These are phyloP conservation scores for Didymella pinodella DNA, from an alignment of 2,329 filamentous ascomycete genomes.

Conservation along the genomic window DNA sequence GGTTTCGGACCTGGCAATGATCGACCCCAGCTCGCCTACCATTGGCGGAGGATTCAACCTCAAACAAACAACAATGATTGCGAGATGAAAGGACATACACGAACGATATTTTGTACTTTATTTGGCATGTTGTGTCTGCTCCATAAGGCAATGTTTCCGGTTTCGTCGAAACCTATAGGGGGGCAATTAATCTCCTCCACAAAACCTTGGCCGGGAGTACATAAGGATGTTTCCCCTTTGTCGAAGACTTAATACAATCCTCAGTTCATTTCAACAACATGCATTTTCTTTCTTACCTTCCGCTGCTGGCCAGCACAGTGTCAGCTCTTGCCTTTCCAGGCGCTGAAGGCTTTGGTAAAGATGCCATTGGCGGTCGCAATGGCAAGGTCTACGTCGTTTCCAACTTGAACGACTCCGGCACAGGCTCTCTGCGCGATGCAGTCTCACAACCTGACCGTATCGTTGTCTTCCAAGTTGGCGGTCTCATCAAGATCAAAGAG, in stretches of 20 bases:
- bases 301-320: conserved; percentile 28
- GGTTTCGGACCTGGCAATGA: conserved; percentile 16
- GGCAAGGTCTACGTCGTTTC: conserved; percentile 60
- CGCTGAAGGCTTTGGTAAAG: conserved; percentile 60
- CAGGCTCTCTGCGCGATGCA: conserved; percentile 61
- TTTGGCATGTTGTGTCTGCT: background rate
- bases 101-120: background rate
- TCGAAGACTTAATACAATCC: background rate
- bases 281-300: conserved; percentile 26
- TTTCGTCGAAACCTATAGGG: conserved; percentile 3
- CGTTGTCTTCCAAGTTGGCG: conserved; percentile 60
- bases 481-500: conserved; percentile 58
- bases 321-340: conserved; percentile 57
- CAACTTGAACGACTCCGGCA: conserved; percentile 58
- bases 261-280: conserved; percentile 14
- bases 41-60: conserved; percentile 18
- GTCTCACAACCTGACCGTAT: conserved; percentile 59
- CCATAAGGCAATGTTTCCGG: conserved; percentile 1
- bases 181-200: conserved; percentile 1
- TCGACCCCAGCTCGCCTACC: conserved; percentile 1
- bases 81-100: conserved; percentile 9
- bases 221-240: background rate
- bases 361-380: conserved; percentile 57
- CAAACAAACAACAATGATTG: conserved; percentile 5
- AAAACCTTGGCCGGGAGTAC: background rate